Conservation (phyloP, 116 monocot species). For the Iris pallida region DNA sequence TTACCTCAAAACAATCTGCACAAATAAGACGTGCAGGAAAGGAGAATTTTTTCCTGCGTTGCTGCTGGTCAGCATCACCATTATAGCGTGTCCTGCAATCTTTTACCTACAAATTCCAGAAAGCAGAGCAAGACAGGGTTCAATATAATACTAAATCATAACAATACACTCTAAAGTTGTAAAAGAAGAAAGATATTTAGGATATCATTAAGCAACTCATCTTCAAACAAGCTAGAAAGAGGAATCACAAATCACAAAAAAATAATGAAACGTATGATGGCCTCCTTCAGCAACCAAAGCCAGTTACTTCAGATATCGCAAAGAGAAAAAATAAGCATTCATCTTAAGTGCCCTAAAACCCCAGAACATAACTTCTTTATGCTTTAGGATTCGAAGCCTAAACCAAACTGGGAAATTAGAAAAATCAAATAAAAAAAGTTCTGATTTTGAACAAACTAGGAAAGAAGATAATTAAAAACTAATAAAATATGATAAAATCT, state of each 20-base stretch:
- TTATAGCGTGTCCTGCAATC: slow-evolving; percentile 95
- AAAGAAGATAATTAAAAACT: background rate
- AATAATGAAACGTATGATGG: too few relatives aligned
- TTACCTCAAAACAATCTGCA: slow-evolving; percentile 96
- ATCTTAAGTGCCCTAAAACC: too few relatives aligned
- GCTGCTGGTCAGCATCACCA: slow-evolving; percentile 77
- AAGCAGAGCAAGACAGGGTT: background rate
- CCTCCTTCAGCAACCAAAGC: too few relatives aligned
- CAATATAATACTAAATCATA: background rate
- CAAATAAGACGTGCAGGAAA: slow-evolving; percentile 94
- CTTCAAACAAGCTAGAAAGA: background rate
- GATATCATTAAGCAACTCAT: background rate
- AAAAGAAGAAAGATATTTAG: background rate
- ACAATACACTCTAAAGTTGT: too few relatives aligned
- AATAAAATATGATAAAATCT: too few relatives aligned
- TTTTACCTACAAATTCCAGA: slow-evolving; percentile 48
- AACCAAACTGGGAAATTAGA: too few relatives aligned
- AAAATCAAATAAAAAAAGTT: background rate
- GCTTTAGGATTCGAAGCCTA: background rate
- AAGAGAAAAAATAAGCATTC: too few relatives aligned
- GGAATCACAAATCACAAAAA: background rate
- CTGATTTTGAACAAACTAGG: background rate
- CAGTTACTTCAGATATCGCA: too few relatives aligned
- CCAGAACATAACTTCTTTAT: background rate
- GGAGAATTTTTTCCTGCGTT: slow-evolving; percentile 76